Percentiles rank a stretch among this genome's conserved stretches.
Evolutionary conservation across 164 flowering plant species (phyloP).

Genomic region (Litsea cubeba): DNA sequence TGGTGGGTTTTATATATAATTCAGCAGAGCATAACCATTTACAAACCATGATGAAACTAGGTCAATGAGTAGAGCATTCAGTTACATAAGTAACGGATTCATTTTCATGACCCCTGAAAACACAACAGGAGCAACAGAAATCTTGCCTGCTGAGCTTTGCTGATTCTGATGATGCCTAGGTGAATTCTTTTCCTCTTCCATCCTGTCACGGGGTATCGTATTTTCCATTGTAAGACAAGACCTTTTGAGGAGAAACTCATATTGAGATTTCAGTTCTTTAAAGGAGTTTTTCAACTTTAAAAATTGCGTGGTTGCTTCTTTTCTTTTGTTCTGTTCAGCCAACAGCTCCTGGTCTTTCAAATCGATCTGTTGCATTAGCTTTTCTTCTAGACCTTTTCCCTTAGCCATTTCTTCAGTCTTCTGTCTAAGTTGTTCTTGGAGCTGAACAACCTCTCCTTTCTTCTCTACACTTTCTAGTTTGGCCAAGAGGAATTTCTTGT

Average conservation of each 20-base stretch:
- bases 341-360: conserved; percentile 30
- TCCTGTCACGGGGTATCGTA: conserved; percentile 17
- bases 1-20: too few relatives aligned
- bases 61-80: too few relatives aligned
- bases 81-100: neutral
- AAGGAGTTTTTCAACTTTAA: conserved; percentile 18
- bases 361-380: conserved; percentile 38
- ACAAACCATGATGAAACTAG: too few relatives aligned
- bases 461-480: conserved; percentile 30
- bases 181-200: conserved; percentile 29
- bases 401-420: conserved; percentile 25
- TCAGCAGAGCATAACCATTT: too few relatives aligned
- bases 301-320: conserved; percentile 2
- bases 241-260: conserved; percentile 44
- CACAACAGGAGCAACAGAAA: conserved; percentile 11
- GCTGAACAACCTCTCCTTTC: conserved; percentile 22
- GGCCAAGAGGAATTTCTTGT: conserved; percentile 31
- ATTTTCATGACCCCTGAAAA: conserved; percentile 1
- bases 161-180: conserved; percentile 20
- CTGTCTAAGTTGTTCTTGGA: conserved; percentile 28
- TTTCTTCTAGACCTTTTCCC: conserved; percentile 29
- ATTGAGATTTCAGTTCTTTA: conserved; percentile 62
- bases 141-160: conserved; percentile 32
- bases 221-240: conserved; percentile 38
- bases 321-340: conserved; percentile 39